phyloP scores from a whole-genome alignment of 257 asterid genomes.

The Salvia rosmarinus region DNA sequence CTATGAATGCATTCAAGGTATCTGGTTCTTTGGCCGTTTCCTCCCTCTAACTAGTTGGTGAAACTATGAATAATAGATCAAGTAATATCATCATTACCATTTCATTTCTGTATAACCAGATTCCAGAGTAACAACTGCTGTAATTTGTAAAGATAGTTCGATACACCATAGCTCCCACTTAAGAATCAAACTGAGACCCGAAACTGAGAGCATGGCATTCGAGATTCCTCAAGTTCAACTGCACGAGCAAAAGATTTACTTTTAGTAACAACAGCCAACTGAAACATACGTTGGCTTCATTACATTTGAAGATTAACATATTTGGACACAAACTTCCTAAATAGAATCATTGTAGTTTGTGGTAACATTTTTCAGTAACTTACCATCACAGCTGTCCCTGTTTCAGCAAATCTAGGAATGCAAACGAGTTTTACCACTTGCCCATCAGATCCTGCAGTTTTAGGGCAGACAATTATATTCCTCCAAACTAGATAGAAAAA shows the following conservation, averaged over 20 bases:
- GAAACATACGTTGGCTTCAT: not conserved
- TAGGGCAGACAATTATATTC: slow-evolving; percentile 24
- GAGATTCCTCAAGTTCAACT: slow-evolving; percentile 92
- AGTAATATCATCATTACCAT: not conserved
- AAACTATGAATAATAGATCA: too few species aligned
- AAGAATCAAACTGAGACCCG: slow-evolving; percentile 58
- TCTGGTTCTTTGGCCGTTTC: not conserved
- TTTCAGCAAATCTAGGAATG: slow-evolving; percentile 81
- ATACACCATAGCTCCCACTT: slow-evolving; percentile 32
- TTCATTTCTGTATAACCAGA: slow-evolving; percentile 9
- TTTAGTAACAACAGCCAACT: not conserved
- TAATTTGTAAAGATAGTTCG: not conserved
- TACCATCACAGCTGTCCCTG: slow-evolving; percentile 90
- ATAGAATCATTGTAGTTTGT: not conserved
- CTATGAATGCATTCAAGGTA: too few species aligned
- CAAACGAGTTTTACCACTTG: slow-evolving; percentile 78
- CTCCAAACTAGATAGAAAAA: slow-evolving; percentile 3
- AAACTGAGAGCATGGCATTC: slow-evolving; percentile 85
- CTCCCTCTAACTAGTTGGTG: not conserved
- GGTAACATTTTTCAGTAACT: slow-evolving; percentile 40
- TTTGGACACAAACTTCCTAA: not conserved
- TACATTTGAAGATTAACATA: not conserved
- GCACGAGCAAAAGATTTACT: slow-evolving; percentile 36
- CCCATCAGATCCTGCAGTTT: slow-evolving; percentile 78
- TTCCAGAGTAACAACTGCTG: not conserved